Evolutionary conservation across 164 flowering plant species (phyloP), one percentile per base, ranked within the genome.

Genomic region (Annona squamosa): DNA sequence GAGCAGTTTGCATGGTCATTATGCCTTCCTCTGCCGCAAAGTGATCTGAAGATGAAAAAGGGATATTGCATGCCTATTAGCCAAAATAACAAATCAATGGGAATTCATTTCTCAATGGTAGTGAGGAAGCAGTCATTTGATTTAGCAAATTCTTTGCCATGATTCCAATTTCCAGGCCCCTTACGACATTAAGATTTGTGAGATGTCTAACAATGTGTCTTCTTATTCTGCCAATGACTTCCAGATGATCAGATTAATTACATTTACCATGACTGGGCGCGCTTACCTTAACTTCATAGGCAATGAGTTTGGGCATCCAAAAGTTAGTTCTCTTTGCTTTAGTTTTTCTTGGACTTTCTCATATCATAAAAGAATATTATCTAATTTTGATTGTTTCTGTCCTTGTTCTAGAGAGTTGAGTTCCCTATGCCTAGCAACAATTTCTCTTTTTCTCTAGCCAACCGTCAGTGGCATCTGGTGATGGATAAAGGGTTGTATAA

Each of bases 271-370:
- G 66, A 85, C 93, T 73, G 97, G 99, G 4, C 85, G 74, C 70
- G 99, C 97, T 72, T 95, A 93, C 80, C 93, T 95, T 72, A 95
- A 90, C 77, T 95, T 95, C 87, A 95, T 95, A 94, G 99, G 99
- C 66, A 95, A 93, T 83, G 99, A 95, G 80, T 95, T 91, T 84
- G 98, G 94, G 74, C 98, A 95, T 79, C 99, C 97, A 68, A 81
- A 88, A 87, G 99, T 90, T 65, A 77, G 80, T 10, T 67, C 76
- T 66, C 48, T 5, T 72, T 57, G 65, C 48, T 68, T 13, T 12
- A 65, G 42, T 37, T 16, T 68, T 59, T 46, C 19, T 4, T 48
- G 57, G 41, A 62, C 59, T 52, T 52, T 52, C 59, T 52, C 59
- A 52, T 9, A 52, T 10, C 59, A 9, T 10, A 16, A 52, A 52